A percentile compares a stretch with the other conserved stretches of the same genome.
These are phyloP conservation scores for Blakeslea trispora DNA, from an alignment of 371 early-diverging fungal species.

Conservation along the genomic window DNA sequence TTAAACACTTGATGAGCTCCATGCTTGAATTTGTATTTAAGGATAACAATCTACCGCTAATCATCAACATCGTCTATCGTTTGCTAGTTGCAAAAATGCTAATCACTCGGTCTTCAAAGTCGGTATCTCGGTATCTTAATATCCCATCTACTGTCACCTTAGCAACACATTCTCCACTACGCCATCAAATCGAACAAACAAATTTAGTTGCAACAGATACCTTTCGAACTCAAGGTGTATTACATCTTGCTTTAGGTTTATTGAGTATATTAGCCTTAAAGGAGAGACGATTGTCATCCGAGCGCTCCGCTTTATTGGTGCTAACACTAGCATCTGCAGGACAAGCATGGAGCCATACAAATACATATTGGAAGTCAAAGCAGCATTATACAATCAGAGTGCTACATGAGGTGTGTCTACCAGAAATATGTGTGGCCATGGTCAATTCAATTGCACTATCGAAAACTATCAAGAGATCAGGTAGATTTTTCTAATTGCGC, in stretches of 20 bases:
- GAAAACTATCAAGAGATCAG: slow-evolving; percentile 40
- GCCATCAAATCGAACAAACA: slow-evolving; percentile 19
- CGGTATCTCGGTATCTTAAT: slow-evolving; percentile 20
- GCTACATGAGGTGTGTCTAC: slow-evolving; percentile 31
- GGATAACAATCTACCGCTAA: slow-evolving; percentile 44
- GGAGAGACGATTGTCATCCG: slow-evolving; percentile 35
- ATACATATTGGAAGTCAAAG: slow-evolving; percentile 26
- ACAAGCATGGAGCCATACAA: slow-evolving; percentile 34
- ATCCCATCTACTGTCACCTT: slow-evolving; percentile 12
- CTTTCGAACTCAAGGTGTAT: slow-evolving; percentile 35
- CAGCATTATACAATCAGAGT: slow-evolving; percentile 32
- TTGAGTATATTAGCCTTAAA: slow-evolving; percentile 35
- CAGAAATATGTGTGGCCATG: slow-evolving; percentile 28
- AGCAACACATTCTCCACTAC: slow-evolving; percentile 6
- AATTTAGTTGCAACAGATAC: slow-evolving; percentile 29
- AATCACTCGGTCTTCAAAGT: slow-evolving; percentile 19
- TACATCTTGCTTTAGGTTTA: slow-evolving; percentile 41
- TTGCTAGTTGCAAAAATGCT: slow-evolving; percentile 35
- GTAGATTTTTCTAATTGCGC: slow-evolving; percentile 24
- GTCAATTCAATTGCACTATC: slow-evolving; percentile 32
- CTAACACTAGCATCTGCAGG: slow-evolving; percentile 38
- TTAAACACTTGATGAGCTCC: slow-evolving; percentile 18
- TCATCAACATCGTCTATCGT: slow-evolving; percentile 41
- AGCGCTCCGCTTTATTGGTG: slow-evolving; percentile 39
- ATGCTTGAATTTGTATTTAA: slow-evolving; percentile 35